Evolutionary conservation across 306 rosid genomes (phyloP).

Genomic region (Cercis canadensis): DNA sequence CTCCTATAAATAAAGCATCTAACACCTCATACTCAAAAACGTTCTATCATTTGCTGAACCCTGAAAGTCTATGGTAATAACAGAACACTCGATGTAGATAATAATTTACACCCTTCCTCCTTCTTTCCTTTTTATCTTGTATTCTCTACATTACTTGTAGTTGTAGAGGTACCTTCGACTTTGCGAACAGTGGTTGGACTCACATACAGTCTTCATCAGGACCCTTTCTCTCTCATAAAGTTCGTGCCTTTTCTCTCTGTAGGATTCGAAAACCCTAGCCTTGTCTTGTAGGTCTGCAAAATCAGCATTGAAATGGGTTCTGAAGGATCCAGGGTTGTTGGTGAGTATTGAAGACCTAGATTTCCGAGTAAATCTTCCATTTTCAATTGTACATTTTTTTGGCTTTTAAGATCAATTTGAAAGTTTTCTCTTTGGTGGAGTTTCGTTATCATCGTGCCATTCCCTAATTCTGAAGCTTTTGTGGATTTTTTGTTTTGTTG

Average conservation of each 20-base stretch:
- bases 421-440: no score
- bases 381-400: background rate
- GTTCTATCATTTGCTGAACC: no score
- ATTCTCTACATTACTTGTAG: background rate
- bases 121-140: no score
- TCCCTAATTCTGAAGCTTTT: background rate
- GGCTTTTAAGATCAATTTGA: background rate
- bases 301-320: conserved; percentile 63
- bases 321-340: conserved; percentile 82
- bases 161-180: background rate
- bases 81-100: no score
- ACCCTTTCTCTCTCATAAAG: conserved; percentile 8
- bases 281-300: conserved; percentile 16
- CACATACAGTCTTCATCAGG: conserved; percentile 3
- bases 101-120: no score
- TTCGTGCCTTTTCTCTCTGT: conserved; percentile 33
- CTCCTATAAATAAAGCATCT: no score
- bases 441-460: background rate
- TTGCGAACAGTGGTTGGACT: conserved; percentile 32
- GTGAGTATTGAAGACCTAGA: conserved; percentile 48
- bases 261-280: conserved; percentile 42
- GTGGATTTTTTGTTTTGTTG: background rate
- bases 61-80: no score
- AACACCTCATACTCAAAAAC: no score
- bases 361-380: background rate